phyloP scores from a whole-genome alignment of 805 yeast genomes.

The Helenozyma rhizophorensis region DNA sequence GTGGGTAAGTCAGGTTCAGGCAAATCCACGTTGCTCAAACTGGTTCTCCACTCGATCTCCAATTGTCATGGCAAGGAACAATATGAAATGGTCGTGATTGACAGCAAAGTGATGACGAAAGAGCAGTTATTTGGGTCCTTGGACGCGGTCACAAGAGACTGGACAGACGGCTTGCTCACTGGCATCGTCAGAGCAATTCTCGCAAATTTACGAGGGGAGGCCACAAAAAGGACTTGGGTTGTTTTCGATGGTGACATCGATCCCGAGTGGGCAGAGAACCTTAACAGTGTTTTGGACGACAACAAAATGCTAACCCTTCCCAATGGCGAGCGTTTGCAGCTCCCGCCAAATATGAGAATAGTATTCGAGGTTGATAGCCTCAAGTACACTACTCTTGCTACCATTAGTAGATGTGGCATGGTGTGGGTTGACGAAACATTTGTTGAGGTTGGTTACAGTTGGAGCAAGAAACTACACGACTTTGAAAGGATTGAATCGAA shows the following conservation, averaged over 20 bases:
- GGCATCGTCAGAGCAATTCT: constrained; percentile 54
- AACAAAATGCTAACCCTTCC: constrained; percentile 78
- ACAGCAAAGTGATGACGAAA: constrained; percentile 73
- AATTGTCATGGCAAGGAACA: constrained; percentile 31
- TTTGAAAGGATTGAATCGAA: constrained; percentile 2
- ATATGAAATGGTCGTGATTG: constrained; percentile 44
- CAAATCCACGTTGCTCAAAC: constrained; percentile 53
- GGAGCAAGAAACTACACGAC: constrained; percentile 8
- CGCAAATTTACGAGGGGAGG: constrained; percentile 57
- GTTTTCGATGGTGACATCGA: constrained; percentile 91
- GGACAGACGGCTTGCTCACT: constrained; percentile 88
- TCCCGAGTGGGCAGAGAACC: constrained; percentile 88
- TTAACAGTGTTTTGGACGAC: constrained; percentile 89
- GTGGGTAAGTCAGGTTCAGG: constrained; percentile 79
- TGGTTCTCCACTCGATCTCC: constrained; percentile 44
- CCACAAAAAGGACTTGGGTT: constrained; percentile 59
- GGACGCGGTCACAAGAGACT: constrained; percentile 77
- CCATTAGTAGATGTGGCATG: constrained; percentile 90
- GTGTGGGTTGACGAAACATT: constrained; percentile 55
- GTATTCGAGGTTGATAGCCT: constrained; percentile 75
- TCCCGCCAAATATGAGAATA: constrained; percentile 61
- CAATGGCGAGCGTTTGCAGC: constrained; percentile 75
- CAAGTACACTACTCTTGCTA: constrained; percentile 77
- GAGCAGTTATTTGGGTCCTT: constrained; percentile 63
- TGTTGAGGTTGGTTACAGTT: constrained; percentile 15